phyloP scores from a whole-genome alignment of 805 yeast species.

The Starmerella roubikii region DNA sequence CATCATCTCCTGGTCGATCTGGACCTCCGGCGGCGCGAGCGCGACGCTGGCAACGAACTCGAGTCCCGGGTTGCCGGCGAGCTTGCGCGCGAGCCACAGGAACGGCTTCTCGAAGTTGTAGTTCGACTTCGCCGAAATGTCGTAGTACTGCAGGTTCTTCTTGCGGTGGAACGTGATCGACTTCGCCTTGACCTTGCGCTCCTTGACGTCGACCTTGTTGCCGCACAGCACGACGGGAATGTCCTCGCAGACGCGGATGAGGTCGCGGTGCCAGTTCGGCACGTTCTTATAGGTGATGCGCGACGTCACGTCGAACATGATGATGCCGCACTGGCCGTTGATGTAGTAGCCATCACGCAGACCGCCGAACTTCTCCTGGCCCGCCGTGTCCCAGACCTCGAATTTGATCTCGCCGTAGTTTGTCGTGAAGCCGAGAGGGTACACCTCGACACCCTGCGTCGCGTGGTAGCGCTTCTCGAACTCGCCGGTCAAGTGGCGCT shows the following conservation, averaged over 20 bases:
- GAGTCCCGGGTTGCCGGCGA: slow-evolving; percentile 93
- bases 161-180: slow-evolving; percentile 99
- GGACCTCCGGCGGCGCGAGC: slow-evolving; percentile 98
- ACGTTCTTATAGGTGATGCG: slow-evolving; percentile 99
- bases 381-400: slow-evolving; percentile 99
- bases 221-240: slow-evolving; percentile 98
- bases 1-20: slow-evolving; percentile 93
- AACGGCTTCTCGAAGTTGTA: slow-evolving; percentile 99
- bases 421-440: slow-evolving; percentile 95
- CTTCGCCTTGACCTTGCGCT: slow-evolving; percentile 99
- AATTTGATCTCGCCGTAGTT: slow-evolving; percentile 97
- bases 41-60: slow-evolving; percentile 99
- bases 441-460: slow-evolving; percentile 98
- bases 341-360: slow-evolving; percentile 99
- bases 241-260: slow-evolving; percentile 99
- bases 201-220: slow-evolving; percentile 99
- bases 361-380: slow-evolving; percentile 99
- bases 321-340: slow-evolving; percentile 99
- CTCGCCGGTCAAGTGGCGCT: slow-evolving; percentile 98
- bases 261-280: slow-evolving; percentile 99
- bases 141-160: slow-evolving; percentile 99
- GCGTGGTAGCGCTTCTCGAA: slow-evolving; percentile 98
- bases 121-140: slow-evolving; percentile 98
- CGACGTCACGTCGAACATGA: slow-evolving; percentile 98
- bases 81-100: slow-evolving; percentile 99